Conservation (phyloP, 495 filamentous ascomycete genomes). For the Lepidopterella palustris region DNA sequence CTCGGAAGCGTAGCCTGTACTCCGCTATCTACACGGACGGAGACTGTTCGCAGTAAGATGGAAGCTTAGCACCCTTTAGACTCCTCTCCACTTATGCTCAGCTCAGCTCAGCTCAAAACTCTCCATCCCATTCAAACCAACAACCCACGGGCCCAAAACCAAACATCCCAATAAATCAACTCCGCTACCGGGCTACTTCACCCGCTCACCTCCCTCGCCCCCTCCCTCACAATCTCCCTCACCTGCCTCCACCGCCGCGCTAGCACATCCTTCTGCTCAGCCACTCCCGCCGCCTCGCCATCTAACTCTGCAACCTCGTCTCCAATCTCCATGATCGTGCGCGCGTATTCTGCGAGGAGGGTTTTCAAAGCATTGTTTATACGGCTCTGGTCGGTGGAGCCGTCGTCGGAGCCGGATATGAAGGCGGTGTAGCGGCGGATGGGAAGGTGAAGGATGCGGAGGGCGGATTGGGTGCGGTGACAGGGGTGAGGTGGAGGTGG, state of each 20-base stretch:
- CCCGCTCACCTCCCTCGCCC: not conserved
- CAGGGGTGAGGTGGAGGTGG: no score
- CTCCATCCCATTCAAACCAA: no score
- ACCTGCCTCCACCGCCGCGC: constrained; percentile 20
- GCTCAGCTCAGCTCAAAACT: no score
- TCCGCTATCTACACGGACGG: no score
- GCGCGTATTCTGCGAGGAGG: constrained; percentile 11
- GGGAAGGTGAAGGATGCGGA: constrained; percentile 17
- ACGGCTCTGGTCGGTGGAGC: constrained; percentile 3
- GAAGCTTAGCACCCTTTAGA: no score
- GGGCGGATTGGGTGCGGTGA: constrained; percentile 23
- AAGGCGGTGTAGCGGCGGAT: constrained; percentile 15
- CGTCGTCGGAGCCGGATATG: constrained; percentile 16
- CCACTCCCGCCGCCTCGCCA: not conserved
- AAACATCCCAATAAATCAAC: no score
- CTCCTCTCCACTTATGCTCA: no score
- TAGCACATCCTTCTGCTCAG: constrained; percentile 19
- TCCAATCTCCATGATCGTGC: constrained; percentile 8
- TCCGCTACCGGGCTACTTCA: not conserved
- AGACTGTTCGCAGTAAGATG: no score
- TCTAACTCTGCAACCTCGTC: constrained; percentile 9
- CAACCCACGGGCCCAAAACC: no score
- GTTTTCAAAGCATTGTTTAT: constrained; percentile 5
- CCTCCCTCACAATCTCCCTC: constrained; percentile 5
- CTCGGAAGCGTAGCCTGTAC: no score